Evolutionary conservation across 129 eudicot genomes (phyloP).

Genomic region (Flaveria ramosissima): DNA sequence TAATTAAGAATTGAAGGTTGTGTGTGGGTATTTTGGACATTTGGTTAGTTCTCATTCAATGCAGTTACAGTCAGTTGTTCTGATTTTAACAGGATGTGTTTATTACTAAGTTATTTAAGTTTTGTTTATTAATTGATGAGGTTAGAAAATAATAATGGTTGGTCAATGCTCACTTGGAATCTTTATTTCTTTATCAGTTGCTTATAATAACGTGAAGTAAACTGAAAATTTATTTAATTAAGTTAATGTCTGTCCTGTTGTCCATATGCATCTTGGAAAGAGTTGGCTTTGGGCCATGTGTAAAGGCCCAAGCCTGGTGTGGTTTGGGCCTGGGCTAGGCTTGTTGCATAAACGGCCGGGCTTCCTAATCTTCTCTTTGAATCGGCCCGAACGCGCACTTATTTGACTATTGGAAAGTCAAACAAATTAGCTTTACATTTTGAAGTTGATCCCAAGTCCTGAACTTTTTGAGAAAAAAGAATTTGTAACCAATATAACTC

Average conservation of each 20-base stretch:
- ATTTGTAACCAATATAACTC: neutral
- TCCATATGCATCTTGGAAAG: constrained; percentile 12
- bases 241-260: constrained; percentile 17
- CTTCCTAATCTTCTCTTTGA: neutral
- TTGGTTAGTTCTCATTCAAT: constrained; percentile 7
- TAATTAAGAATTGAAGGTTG: constrained; percentile 8
- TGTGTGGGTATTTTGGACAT: constrained; percentile 12
- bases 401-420: constrained; percentile 9
- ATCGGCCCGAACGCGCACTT: too few relatives aligned
- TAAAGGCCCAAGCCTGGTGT: neutral
- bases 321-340: neutral
- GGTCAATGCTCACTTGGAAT: constrained; percentile 24
- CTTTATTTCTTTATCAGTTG: constrained; percentile 32
- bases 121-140: neutral
- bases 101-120: neutral
- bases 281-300: constrained; percentile 13
- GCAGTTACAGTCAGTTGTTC: neutral
- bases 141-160: constrained; percentile 20
- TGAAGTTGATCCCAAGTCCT: neutral
- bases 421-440: neutral
- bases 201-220: neutral
- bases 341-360: neutral
- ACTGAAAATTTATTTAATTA: neutral
- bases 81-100: constrained; percentile 1
- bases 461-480: neutral